Percentiles rank a stretch among this genome's conserved stretches.
Evolutionary conservation across 176 grass and related monocot genomes (phyloP).

Genomic region (Carex cristatella): DNA sequence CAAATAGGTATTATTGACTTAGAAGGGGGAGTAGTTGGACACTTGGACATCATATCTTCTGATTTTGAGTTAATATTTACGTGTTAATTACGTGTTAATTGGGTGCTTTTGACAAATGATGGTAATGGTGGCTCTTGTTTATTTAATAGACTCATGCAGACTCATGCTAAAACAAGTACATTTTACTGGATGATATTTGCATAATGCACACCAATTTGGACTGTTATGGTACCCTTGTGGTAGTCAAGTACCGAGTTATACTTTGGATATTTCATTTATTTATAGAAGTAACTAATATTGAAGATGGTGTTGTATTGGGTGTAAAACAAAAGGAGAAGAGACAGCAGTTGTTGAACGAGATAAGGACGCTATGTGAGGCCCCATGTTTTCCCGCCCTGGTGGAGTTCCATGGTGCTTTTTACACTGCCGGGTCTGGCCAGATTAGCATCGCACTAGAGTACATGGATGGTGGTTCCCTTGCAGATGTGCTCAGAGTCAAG

Average conservation of each 20-base stretch:
- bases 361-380: conserved; percentile 86
- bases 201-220: neutral
- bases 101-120: neutral
- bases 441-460: conserved; percentile 96
- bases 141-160: neutral
- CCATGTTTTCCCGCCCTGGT: conserved; percentile 71
- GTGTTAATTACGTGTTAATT: neutral
- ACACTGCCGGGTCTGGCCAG: conserved; percentile 81
- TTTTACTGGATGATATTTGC: neutral
- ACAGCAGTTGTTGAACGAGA: conserved; percentile 96
- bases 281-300: neutral
- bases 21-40: neutral
- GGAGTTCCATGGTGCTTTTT: conserved; percentile 98
- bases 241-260: neutral
- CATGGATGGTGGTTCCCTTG: conserved; percentile 96
- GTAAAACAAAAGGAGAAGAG: conserved; percentile 73
- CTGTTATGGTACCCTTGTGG: neutral
- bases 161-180: neutral
- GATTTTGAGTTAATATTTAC: neutral
- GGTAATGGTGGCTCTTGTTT: neutral
- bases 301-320: conserved; percentile 18
- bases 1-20: neutral
- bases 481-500: conserved; percentile 69
- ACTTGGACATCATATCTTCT: too few species aligned
- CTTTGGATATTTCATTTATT: conserved; percentile 5